Evolutionary conservation across 2,329 filamentous ascomycete species (phyloP), one percentile per base, ranked within the genome.

Genomic region (Rhynchosporium secalis): DNA sequence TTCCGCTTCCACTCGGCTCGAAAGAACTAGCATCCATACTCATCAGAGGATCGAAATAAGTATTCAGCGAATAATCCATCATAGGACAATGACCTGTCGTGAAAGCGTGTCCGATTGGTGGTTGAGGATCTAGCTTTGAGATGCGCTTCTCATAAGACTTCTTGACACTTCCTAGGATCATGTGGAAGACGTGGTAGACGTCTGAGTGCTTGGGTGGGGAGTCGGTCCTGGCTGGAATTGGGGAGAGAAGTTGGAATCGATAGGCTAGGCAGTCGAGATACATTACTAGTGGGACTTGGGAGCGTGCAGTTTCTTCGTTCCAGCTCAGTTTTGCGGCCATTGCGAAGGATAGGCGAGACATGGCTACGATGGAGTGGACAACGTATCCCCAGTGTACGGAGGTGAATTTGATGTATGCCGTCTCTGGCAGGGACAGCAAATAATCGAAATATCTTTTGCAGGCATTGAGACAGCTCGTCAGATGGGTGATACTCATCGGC

Each of bases 221-320:
- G 15, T 7, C 31, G 6, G 29, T 61, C 15, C 58, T 51, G 13
- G 38, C 8, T 5, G 41, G 28, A 6, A 47, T 66, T 5, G 58
- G 58, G 2, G 70, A 71, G 0, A 68, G 56, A 9, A 51, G 31
- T 13, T 64, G 58, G 26, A 72, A 67, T 3, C 71, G 61, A 46
- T 67, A 73, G 45, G 68, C 71, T 0, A 73, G 61, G 46, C 64
- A 67, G 47, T 73, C 72, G 6, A 73, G 63, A 61, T 72, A 73
- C 66, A 72, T 70, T 0, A 63, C 64, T 40, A 73, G 52, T 1
- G 70, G 71, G 1, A 72, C 51, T 33, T 66, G 68, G 36, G 66
- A 54, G 9, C 70, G 62, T 2, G 71, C 69, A 2, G 63, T 68
- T 1, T 64, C 61, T 1, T 63, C 48, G 46, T 69, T 66, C 72